A percentile compares a stretch with the other conserved stretches of the same genome.
phyloP scores from a whole-genome alignment of 495 filamentous ascomycete genomes.

The Oidiodendron maius region DNA sequence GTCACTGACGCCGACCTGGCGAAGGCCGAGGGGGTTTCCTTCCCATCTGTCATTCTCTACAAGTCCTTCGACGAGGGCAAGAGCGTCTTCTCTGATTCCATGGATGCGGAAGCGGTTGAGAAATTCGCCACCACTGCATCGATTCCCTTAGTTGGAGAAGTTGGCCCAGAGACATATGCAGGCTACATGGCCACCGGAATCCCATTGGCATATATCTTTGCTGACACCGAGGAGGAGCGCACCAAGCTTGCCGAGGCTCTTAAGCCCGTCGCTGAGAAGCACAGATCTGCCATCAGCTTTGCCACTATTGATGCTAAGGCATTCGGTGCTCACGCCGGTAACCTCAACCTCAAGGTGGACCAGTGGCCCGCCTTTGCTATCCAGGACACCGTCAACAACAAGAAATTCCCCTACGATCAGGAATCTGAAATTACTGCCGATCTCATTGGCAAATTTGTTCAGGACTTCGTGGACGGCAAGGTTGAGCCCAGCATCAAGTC shows the following conservation, averaged over 20 bases:
- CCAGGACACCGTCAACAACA: constrained; percentile 91
- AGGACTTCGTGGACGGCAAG: constrained; percentile 83
- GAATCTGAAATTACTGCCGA: constrained; percentile 70
- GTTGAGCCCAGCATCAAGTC: constrained; percentile 95
- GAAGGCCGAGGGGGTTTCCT: constrained; percentile 80
- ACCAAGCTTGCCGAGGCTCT: constrained; percentile 61
- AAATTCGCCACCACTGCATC: constrained; percentile 79
- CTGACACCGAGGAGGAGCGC: constrained; percentile 87
- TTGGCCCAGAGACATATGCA: constrained; percentile 95
- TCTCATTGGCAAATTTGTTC: constrained; percentile 75
- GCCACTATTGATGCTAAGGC: constrained; percentile 95
- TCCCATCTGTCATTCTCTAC: constrained; percentile 88
- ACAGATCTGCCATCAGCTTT: constrained; percentile 87
- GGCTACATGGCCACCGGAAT: constrained; percentile 94
- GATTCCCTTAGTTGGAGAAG: constrained; percentile 89
- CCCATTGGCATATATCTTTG: constrained; percentile 96
- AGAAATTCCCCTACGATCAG: constrained; percentile 94
- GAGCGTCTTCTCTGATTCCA: constrained; percentile 70
- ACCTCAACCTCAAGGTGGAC: constrained; percentile 94
- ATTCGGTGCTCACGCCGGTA: constrained; percentile 91
- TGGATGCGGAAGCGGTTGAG: constrained; percentile 69
- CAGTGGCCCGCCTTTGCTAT: constrained; percentile 98
- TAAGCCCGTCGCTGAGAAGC: constrained; percentile 61
- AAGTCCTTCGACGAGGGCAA: constrained; percentile 99
- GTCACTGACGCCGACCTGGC: constrained; percentile 78